Base-by-base conservation (phyloP, 169 alveolate genomes). In the Eimeria acervulina region DNA sequence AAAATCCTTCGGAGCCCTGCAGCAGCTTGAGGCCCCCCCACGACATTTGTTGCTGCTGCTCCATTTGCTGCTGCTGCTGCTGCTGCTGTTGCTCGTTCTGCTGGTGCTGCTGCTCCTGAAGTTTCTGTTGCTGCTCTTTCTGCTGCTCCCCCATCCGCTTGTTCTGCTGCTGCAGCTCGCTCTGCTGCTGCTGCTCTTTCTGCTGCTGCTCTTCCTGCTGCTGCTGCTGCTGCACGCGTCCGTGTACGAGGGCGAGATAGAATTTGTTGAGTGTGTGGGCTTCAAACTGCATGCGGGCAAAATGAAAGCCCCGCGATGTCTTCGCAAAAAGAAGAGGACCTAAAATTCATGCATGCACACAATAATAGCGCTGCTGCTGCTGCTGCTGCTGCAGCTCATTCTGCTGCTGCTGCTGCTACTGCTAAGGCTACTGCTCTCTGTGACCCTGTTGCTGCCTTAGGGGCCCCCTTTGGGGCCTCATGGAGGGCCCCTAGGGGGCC, bases 301-400 rank as follows among this genome's bases (percentile, higher is more conserved):
- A 52, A 12, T 52, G 47, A 42, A 83, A 52, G 1, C 78, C 92
- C 52, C 47, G 42, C 42, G 19, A 10, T 21, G 47, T 47, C 92
- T 83, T 83, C 21, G 92, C 92, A 4, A 83, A 44, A 44, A 83
- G 92, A 33, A 83, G 72, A 33, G 92, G 92, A n/a, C 92, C 92
- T 83, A 74, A 5, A 33, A n/a, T 42, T 7, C 5, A 66, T 47
- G 12, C 5, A 47, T 12, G 12, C 5, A 47, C 12, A 47, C 55
- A 47, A 47, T n/a, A n/a, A n/a, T n/a, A n/a, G n/a, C n/a, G 66
- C 66, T 13, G 66, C 66, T 13, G 66, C 66, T 13, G 66, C 66
- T 13, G 66, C 66, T 13, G 66, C 66, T 13, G 66, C 66, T 13
- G 66, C 66, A 52, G 66, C 66, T 13, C 26, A 10, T 13, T 10